phyloP scores from a whole-genome alignment of 2,329 filamentous ascomycete genomes.

The Cladophialophora chaetospira region DNA sequence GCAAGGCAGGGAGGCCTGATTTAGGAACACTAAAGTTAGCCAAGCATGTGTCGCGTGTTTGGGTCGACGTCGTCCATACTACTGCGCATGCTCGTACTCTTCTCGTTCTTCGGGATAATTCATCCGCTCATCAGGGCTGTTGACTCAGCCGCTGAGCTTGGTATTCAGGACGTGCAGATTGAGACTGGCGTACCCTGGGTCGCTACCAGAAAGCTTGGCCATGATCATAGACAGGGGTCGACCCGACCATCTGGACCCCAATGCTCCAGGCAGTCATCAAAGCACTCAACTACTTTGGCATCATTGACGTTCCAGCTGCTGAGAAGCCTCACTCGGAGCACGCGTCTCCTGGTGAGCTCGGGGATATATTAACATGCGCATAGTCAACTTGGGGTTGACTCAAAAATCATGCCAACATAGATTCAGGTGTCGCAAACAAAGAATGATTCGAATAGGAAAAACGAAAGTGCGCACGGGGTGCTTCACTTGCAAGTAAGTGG shows the following conservation, averaged over 20 bases:
- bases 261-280: conserved; percentile 9
- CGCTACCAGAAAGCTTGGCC: background rate
- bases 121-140: background rate
- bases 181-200: background rate
- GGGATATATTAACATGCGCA: background rate
- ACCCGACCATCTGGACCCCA: background rate
- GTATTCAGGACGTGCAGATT: background rate
- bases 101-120: background rate
- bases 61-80: background rate
- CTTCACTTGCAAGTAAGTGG: conserved; percentile 29
- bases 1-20: conserved; percentile 11
- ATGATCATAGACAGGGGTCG: background rate
- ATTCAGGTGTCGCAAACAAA: background rate
- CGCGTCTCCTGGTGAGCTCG: background rate
- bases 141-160: too few species aligned
- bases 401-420: background rate
- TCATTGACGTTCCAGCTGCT: background rate
- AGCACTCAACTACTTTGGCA: background rate
- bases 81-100: background rate
- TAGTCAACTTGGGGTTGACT: background rate
- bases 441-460: conserved; percentile 28
- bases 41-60: too few species aligned
- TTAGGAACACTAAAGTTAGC: background rate
- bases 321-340: too few species aligned
- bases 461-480: conserved; percentile 29